These are phyloP conservation scores for Leishmania amazonensis DNA, from an alignment of 208 protist genomes.

Conservation along the genomic window DNA sequence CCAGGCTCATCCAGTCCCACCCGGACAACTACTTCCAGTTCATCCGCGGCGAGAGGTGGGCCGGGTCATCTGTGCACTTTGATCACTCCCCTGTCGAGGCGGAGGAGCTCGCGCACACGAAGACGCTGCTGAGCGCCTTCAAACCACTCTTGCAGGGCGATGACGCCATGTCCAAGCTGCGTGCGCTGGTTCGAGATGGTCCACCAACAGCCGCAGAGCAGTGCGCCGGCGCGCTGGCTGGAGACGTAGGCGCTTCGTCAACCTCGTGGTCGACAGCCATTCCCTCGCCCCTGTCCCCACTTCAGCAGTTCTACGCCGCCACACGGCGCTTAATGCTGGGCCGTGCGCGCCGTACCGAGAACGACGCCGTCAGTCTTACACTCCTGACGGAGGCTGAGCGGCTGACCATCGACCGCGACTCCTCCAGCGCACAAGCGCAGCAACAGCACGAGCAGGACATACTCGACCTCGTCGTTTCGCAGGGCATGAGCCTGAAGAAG, in stretches of 20 bases:
- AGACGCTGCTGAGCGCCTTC: conserved; percentile 54
- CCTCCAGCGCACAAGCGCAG: background rate
- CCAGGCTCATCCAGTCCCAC: conserved; percentile 77
- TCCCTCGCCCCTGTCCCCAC: conserved; percentile 3
- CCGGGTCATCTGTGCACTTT: conserved; percentile 29
- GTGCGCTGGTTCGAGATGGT: conserved; percentile 46
- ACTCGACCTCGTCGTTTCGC: conserved; percentile 54
- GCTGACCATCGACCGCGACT: background rate
- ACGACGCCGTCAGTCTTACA: conserved; percentile 59
- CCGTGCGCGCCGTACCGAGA: conserved; percentile 29
- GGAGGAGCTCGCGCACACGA: conserved; percentile 54
- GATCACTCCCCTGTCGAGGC: conserved; percentile 44
- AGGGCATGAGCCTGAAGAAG: conserved; percentile 88
- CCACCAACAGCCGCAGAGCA: conserved; percentile 29
- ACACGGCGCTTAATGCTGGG: conserved; percentile 44
- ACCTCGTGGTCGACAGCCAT: background rate
- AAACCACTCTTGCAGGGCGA: conserved; percentile 28
- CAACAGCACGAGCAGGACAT: conserved; percentile 35
- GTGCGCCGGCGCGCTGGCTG: background rate
- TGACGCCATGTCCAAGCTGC: conserved; percentile 36
- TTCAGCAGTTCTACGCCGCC: conserved; percentile 31
- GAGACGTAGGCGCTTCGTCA: background rate
- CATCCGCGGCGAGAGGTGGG: conserved; percentile 36
- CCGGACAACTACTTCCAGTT: conserved; percentile 81
- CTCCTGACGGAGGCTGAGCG: conserved; percentile 20